Evolutionary conservation across 768 basidiomycete genomes (phyloP).

Genomic region (Macrolepiota albuminosa): DNA sequence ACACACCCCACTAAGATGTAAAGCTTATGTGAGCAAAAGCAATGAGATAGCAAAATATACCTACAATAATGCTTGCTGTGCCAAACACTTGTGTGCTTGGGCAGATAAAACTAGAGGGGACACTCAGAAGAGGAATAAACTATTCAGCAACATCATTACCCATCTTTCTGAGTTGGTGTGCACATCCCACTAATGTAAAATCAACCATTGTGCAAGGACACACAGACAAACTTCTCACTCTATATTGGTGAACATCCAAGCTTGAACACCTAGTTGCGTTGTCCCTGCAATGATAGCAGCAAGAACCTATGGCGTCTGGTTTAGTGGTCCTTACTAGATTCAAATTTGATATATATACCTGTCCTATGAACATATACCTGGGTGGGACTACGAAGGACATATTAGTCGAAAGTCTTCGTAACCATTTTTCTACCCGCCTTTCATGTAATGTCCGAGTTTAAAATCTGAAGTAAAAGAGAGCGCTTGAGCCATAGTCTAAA

Average conservation of each 20-base stretch:
- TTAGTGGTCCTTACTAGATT: background rate
- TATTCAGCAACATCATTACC: constrained; percentile 17
- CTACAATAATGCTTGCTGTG: constrained; percentile 55
- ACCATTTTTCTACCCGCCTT: constrained; percentile 17
- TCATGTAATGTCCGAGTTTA: constrained; percentile 78
- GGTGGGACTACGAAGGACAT: constrained; percentile 45
- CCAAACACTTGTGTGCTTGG: constrained; percentile 48
- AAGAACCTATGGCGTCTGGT: constrained; percentile 32
- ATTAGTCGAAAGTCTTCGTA: background rate
- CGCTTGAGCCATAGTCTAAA: constrained; percentile 51
- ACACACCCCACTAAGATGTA: constrained; percentile 19
- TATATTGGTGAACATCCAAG: constrained; percentile 60
- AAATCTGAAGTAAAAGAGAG: constrained; percentile 69
- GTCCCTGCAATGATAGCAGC: constrained; percentile 58
- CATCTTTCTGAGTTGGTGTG: constrained; percentile 35
- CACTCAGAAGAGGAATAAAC: background rate
- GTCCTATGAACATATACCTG: constrained; percentile 41
- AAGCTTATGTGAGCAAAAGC: constrained; percentile 5
- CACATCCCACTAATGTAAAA: constrained; percentile 41
- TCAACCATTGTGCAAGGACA: background rate
- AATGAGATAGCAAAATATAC: constrained; percentile 12
- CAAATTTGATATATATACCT: background rate
- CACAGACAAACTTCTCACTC: constrained; percentile 15
- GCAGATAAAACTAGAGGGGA: constrained; percentile 39
- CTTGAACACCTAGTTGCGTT: constrained; percentile 61